Conservation (phyloP, 208 protist species). For the Leishmania tropica region DNA sequence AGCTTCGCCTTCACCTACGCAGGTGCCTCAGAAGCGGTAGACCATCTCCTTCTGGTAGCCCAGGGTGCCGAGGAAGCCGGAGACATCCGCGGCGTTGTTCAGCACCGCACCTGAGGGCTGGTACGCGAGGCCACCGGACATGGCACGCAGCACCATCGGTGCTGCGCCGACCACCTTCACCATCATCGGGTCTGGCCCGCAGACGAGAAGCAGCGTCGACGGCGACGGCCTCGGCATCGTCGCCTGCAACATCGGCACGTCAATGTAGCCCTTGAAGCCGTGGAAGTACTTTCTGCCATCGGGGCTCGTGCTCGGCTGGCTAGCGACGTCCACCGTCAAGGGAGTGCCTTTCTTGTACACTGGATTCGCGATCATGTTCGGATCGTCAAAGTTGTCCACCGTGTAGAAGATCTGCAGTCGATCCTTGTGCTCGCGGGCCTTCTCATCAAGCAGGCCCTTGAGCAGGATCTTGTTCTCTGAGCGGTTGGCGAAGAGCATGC, state of each 20-base stretch:
- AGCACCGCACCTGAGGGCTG: constrained; percentile 76
- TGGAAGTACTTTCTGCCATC: constrained; percentile 72
- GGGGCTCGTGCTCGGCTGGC: constrained; percentile 40
- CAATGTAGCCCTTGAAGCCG: constrained; percentile 82
- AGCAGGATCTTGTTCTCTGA: constrained; percentile 94
- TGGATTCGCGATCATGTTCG: constrained; percentile 42
- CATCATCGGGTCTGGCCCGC: constrained; percentile 90
- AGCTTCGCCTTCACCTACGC: background rate
- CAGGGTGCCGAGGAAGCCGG: constrained; percentile 67
- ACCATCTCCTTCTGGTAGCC: constrained; percentile 86
- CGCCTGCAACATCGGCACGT: constrained; percentile 63
- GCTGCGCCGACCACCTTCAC: constrained; percentile 65
- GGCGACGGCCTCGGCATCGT: constrained; percentile 78
- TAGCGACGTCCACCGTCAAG: constrained; percentile 39
- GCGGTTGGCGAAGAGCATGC: constrained; percentile 90
- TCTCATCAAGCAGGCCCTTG: constrained; percentile 86
- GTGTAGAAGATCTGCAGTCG: constrained; percentile 90
- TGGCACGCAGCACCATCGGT: constrained; percentile 57
- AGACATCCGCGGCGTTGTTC: constrained; percentile 81
- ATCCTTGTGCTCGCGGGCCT: constrained; percentile 56
- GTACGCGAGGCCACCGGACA: constrained; percentile 75
- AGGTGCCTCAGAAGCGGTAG: constrained; percentile 73
- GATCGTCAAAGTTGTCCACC: constrained; percentile 77
- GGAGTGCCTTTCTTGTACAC: constrained; percentile 37
- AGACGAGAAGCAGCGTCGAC: constrained; percentile 84